Base-by-base conservation (phyloP, 2,329 filamentous ascomycete genomes). In the Penicillium vulpinum region DNA sequence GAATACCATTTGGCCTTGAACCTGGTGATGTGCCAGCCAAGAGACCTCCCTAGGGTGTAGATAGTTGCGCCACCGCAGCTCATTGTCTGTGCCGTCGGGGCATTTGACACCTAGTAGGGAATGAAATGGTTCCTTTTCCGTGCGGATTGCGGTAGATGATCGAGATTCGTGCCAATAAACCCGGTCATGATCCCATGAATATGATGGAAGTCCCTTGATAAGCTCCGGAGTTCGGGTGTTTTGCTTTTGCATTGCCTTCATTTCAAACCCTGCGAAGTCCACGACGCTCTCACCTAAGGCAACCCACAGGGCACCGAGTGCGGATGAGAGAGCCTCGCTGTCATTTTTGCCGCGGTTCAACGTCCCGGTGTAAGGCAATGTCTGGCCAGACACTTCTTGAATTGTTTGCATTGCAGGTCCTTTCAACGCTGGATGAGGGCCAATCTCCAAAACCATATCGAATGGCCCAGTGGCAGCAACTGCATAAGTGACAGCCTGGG, bases 361-460 rank as follows among this genome's bases (percentile, higher is more conserved):
- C 4, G 54, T 59, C 21, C 62, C 63, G 1, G 52, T 49, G 29
- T 67, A 66, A 1, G 62, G 63, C 5, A 63, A 10, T 18, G 50
- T 46, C 10, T 45, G 43, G 3, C 64, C 64, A 9, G 62, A 61
- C 0, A 61, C 33, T 35, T 66, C 63, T 40, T 61, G 55, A 6
- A 68, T 65, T 4, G 62, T 74, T 54, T 74, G 63, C 13, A 59
- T 40, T 3, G 66, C 62, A 11, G 72, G 71, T 1, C 70, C 67
- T 26, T 69, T 62, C 9, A 76, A 55, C 0, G 73, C 70, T 6
- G 69, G 60, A 48, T 76, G 73, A 11, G 74, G 71, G 0, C 74
- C 74, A 55, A 76, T 54, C 29, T 76, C 73, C 9, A 76, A 38
- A 0, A 53, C 61, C 43, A 68, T 58, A 28, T 66, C 58, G n/a